phyloP scores from a whole-genome alignment of 2,329 filamentous ascomycete genomes.

The Venturia effusa region DNA sequence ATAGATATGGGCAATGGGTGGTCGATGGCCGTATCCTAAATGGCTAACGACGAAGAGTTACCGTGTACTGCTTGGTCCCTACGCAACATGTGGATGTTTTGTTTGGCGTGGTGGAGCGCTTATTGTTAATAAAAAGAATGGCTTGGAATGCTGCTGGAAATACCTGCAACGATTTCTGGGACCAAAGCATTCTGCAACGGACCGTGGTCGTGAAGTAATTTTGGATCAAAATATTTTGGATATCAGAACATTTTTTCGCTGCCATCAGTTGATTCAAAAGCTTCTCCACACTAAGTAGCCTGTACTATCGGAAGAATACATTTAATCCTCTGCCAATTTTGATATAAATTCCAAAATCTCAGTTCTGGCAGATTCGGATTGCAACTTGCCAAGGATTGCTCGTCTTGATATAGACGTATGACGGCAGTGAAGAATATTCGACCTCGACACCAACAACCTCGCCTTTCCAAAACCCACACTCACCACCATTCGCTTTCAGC shows the following conservation, averaged over 20 bases:
- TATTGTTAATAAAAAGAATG: background rate
- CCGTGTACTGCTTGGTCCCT: background rate
- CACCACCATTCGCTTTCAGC: too few species aligned
- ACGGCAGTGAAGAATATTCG: too few species aligned
- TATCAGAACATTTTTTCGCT: background rate
- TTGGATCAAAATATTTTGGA: background rate
- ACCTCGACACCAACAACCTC: too few species aligned
- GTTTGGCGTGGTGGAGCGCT: background rate
- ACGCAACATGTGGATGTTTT: background rate
- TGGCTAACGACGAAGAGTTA: background rate
- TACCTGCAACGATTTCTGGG: background rate
- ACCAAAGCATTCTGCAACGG: background rate
- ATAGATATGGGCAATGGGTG: background rate
- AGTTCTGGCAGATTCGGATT: background rate
- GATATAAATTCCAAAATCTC: background rate
- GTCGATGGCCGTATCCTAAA: background rate
- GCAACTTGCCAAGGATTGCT: background rate
- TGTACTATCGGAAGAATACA: too few species aligned
- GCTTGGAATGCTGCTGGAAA: background rate
- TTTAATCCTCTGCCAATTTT: too few species aligned
- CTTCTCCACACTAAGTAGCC: background rate
- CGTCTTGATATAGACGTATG: too few species aligned
- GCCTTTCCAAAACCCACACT: background rate
- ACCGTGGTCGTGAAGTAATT: background rate
- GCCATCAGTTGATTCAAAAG: background rate